Conservation (phyloP, 495 filamentous ascomycete species). For the Evansstolkia leycettana region DNA sequence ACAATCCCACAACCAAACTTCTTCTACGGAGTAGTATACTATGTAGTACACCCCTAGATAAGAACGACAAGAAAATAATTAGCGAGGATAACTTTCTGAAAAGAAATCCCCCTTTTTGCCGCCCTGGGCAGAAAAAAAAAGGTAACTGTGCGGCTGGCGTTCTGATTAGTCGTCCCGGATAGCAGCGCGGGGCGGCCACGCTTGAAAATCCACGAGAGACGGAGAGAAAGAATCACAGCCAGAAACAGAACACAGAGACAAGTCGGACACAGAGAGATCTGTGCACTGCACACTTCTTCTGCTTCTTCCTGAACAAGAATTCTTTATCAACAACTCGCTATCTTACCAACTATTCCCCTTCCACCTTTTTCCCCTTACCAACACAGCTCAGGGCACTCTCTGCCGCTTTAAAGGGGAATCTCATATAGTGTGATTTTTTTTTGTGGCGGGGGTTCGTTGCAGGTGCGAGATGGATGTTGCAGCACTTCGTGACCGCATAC, state of each 20-base stretch:
- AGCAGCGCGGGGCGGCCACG: slow-evolving; percentile 30
- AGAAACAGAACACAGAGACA: too few relatives aligned
- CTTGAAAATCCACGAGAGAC: slow-evolving; percentile 31
- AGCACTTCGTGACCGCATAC: slow-evolving; percentile 75
- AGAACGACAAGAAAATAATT: too few relatives aligned
- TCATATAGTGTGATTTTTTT: slow-evolving; percentile 13
- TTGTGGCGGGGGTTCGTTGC: slow-evolving; percentile 24
- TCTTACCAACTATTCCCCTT: slow-evolving; percentile 1
- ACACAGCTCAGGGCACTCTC: not conserved
- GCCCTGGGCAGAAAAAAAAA: too few relatives aligned
- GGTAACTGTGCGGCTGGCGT: slow-evolving; percentile 19
- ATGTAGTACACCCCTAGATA: too few relatives aligned
- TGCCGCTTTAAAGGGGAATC: slow-evolving; percentile 2
- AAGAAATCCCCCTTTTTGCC: too few relatives aligned
- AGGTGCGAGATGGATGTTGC: slow-evolving; percentile 67
- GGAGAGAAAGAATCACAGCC: too few relatives aligned
- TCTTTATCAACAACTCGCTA: slow-evolving; percentile 5
- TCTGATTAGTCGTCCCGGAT: slow-evolving; percentile 33
- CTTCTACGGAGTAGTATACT: too few relatives aligned
- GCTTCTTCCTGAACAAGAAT: too few relatives aligned
- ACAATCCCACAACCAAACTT: too few relatives aligned
- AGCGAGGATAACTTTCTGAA: too few relatives aligned
- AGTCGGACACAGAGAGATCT: too few relatives aligned
- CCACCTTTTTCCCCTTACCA: slow-evolving; percentile 3
- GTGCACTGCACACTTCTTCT: slow-evolving; percentile 6